These are phyloP conservation scores for Jatropha multifida DNA, from an alignment of 441 rosid genomes.

Conservation along the genomic window DNA sequence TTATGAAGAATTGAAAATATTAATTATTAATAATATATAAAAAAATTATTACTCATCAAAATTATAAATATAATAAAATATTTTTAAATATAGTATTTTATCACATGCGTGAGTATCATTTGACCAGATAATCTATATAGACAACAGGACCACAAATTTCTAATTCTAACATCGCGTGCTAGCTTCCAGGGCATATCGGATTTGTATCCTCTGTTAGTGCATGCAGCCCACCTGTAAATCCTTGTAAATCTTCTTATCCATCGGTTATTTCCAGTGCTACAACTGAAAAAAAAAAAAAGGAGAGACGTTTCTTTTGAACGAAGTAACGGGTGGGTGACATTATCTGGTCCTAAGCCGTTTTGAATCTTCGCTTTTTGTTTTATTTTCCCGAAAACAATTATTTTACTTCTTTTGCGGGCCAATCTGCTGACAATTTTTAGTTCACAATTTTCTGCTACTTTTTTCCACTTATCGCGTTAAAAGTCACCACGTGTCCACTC, in stretches of 20 bases:
- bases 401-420: slow-evolving; percentile 4
- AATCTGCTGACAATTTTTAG: neutral
- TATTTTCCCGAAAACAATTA: neutral
- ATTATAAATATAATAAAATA: too few species aligned
- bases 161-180: neutral
- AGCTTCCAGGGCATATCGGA: too few species aligned
- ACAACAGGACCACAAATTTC: neutral
- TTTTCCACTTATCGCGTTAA: neutral
- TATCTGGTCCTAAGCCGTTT: neutral
- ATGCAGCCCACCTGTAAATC: neutral
- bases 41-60: too few species aligned
- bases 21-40: too few species aligned
- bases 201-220: too few species aligned
- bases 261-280: neutral
- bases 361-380: neutral
- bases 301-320: too few species aligned
- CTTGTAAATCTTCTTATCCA: neutral
- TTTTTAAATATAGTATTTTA: too few species aligned
- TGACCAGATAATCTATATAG: too few species aligned
- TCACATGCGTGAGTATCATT: too few species aligned
- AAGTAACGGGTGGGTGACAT: neutral
- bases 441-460: neutral
- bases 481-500: neutral
- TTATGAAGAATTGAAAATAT: too few species aligned
- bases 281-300: too few species aligned